These are phyloP conservation scores for Penicillium robsamsonii DNA, from an alignment of 495 filamentous ascomycete genomes.

Conservation along the genomic window DNA sequence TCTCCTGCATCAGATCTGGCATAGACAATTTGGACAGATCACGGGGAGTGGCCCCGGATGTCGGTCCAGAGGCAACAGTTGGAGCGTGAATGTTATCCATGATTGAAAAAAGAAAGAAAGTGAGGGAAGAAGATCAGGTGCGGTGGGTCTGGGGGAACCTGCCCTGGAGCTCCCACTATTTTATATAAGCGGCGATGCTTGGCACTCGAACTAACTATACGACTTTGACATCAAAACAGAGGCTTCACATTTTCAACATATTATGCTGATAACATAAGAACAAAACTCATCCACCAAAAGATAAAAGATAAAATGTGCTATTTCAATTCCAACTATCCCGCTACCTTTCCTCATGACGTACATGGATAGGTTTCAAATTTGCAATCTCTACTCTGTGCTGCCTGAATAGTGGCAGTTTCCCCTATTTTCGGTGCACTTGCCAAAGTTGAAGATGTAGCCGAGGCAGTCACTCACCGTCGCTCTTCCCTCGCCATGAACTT, in stretches of 20 bases:
- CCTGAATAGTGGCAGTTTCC: constrained; percentile 14
- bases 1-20: constrained; percentile 63
- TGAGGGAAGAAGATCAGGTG: constrained; percentile 14
- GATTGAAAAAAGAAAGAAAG: constrained; percentile 31
- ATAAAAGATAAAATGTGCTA: background rate
- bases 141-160: constrained; percentile 19
- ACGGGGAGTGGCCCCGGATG: constrained; percentile 52
- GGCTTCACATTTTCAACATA: background rate
- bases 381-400: constrained; percentile 6
- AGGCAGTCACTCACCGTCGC: constrained; percentile 10
- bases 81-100: constrained; percentile 74
- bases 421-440: background rate
- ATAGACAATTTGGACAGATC: constrained; percentile 62
- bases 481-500: constrained; percentile 23
- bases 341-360: constrained; percentile 27
- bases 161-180: constrained; percentile 1
- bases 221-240: background rate
- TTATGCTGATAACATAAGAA: background rate
- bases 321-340: constrained; percentile 24
- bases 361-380: constrained; percentile 32
- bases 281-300: no score
- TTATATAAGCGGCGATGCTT: constrained; percentile 26
- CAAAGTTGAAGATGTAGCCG: constrained; percentile 1
- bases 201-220: constrained; percentile 14
- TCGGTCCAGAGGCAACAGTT: constrained; percentile 70